Conservation (phyloP, 805 yeast species). For the Zygosaccharomyces bailii region DNA sequence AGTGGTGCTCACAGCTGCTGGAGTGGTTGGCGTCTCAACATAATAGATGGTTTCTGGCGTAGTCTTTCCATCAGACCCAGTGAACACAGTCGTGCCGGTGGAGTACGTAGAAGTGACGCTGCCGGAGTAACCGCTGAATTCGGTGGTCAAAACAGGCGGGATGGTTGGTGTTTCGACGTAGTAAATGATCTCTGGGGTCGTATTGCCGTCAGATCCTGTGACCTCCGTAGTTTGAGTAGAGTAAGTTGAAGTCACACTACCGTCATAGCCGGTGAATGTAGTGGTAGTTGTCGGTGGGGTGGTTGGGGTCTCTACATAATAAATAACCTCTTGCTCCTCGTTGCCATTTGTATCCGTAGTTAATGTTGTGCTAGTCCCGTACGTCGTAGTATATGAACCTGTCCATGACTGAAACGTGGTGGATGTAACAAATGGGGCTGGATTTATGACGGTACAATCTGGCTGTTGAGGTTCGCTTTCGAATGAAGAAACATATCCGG, state of each 20-base stretch:
- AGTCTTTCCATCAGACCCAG: too few species aligned
- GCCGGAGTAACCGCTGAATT: too few species aligned
- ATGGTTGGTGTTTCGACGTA: slow-evolving; percentile 15
- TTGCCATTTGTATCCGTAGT: slow-evolving; percentile 9
- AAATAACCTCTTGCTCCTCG: slow-evolving; percentile 10
- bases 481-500: slow-evolving; percentile 11
- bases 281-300: not conserved
- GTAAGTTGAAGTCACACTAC: slow-evolving; percentile 12
- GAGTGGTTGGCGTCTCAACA: too few species aligned
- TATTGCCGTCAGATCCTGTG: slow-evolving; percentile 4
- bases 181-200: slow-evolving; percentile 14
- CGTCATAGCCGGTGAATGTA: slow-evolving; percentile 13
- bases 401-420: slow-evolving; percentile 7
- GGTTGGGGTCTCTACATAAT: slow-evolving; percentile 19
- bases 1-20: too few species aligned
- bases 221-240: slow-evolving; percentile 10
- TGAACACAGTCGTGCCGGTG: too few species aligned
- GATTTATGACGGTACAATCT: slow-evolving; percentile 3
- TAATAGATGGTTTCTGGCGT: too few species aligned
- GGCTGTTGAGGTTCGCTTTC: slow-evolving; percentile 2
- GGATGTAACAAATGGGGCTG: not conserved
- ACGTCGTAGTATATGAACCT: slow-evolving; percentile 2
- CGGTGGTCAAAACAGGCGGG: not conserved
- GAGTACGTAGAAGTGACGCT: too few species aligned
- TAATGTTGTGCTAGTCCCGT: slow-evolving; percentile 7